Conservation (phyloP, 371 early-diverging fungal genomes). For the Dinochytrium kinnereticum region DNA sequence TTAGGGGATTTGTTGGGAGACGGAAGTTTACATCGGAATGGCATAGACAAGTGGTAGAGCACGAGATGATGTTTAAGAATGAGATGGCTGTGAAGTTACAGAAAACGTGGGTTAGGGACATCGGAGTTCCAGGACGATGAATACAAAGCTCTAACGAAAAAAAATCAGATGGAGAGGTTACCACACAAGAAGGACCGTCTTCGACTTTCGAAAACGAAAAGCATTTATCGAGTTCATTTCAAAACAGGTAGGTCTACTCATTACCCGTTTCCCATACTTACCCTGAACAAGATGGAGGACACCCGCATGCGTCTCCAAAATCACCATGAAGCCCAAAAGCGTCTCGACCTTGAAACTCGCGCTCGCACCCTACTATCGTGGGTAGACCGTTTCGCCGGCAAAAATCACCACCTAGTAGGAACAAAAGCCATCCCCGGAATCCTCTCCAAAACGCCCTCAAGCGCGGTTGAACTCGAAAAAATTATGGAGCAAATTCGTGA, state of each 20-base stretch:
- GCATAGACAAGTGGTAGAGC: not conserved
- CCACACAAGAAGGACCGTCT: slow-evolving; percentile 37
- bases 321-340: slow-evolving; percentile 26
- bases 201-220: slow-evolving; percentile 48
- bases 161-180: slow-evolving; percentile 48
- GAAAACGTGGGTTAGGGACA: slow-evolving; percentile 38
- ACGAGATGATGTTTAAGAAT: slow-evolving; percentile 32
- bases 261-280: too few species aligned
- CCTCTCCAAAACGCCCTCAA: slow-evolving; percentile 13
- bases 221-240: slow-evolving; percentile 34
- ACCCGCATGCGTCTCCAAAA: slow-evolving; percentile 27
- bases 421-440: slow-evolving; percentile 51
- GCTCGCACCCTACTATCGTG: not conserved
- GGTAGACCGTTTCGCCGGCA: slow-evolving; percentile 37
- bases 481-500: not conserved
- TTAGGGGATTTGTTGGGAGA: slow-evolving; percentile 37
- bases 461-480: slow-evolving; percentile 1
- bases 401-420: slow-evolving; percentile 49
- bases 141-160: not conserved
- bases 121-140: not conserved
- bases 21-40: slow-evolving; percentile 11
- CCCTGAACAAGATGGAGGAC: slow-evolving; percentile 40
- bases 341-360: not conserved
- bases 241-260: slow-evolving; percentile 35
- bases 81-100: slow-evolving; percentile 45